Percentiles rank a stretch among this genome's conserved stretches.
Evolutionary conservation across 495 filamentous ascomycete species (phyloP).

Genomic region (Xylaria grammica): DNA sequence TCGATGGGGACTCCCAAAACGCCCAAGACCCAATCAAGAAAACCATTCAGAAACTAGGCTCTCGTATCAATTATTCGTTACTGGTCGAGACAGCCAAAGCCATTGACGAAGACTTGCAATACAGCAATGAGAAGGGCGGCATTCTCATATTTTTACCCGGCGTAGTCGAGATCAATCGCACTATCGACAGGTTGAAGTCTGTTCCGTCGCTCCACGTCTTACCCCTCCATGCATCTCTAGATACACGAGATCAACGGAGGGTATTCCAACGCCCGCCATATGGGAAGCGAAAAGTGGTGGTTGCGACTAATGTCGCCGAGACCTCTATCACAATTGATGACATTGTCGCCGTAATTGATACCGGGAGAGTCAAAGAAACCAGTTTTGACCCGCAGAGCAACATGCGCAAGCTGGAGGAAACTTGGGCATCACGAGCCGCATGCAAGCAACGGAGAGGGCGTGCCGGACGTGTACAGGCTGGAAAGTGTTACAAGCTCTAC

Average conservation of each 20-base stretch:
- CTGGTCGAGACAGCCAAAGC: slow-evolving; percentile 76
- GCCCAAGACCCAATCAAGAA: slow-evolving; percentile 60
- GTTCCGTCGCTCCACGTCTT: slow-evolving; percentile 78
- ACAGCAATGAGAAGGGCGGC: slow-evolving; percentile 69
- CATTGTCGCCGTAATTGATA: slow-evolving; percentile 95
- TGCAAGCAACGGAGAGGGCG: slow-evolving; percentile 96
- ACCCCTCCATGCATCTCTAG: slow-evolving; percentile 90
- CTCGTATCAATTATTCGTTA: slow-evolving; percentile 91
- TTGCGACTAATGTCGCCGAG: slow-evolving; percentile 95
- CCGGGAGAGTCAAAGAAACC: slow-evolving; percentile 93
- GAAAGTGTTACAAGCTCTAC: slow-evolving; percentile 94
- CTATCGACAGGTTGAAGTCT: slow-evolving; percentile 69
- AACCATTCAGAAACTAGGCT: slow-evolving; percentile 74
- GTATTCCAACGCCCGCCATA: slow-evolving; percentile 80
- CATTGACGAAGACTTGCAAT: slow-evolving; percentile 74
- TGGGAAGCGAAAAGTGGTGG: slow-evolving; percentile 88
- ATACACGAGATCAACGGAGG: slow-evolving; percentile 80
- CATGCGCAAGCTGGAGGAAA: slow-evolving; percentile 91
- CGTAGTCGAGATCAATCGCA: slow-evolving; percentile 82
- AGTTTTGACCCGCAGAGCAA: slow-evolving; percentile 91
- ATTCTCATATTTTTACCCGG: slow-evolving; percentile 94
- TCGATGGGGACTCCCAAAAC: slow-evolving; percentile 35
- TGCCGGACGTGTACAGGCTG: slow-evolving; percentile 88
- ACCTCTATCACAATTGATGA: slow-evolving; percentile 98
- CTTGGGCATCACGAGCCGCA: slow-evolving; percentile 92